Percentiles rank a stretch among this genome's conserved stretches.
Evolutionary conservation across 129 eudicot species (phyloP).

Genomic region (Smallanthus sonchifolius): DNA sequence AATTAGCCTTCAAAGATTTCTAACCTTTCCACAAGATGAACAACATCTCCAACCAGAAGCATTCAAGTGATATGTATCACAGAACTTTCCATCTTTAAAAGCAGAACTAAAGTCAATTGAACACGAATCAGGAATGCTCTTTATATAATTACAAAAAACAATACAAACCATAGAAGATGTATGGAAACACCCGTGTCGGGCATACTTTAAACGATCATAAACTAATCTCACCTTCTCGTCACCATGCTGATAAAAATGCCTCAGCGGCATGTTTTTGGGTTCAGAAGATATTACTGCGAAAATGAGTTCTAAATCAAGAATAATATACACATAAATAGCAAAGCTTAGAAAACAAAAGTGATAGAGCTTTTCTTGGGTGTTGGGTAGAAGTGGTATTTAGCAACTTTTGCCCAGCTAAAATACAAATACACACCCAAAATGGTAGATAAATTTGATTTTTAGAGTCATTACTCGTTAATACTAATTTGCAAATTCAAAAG

Average conservation of each 20-base stretch:
- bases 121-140: too few relatives aligned
- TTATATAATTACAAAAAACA: too few relatives aligned
- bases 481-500: neutral
- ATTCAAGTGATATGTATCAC: too few relatives aligned
- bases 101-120: too few relatives aligned
- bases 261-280: constrained; percentile 58
- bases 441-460: neutral
- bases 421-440: neutral
- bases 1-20: too few relatives aligned
- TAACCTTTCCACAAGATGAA: too few relatives aligned
- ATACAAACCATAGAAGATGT: too few relatives aligned
- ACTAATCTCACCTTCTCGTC: constrained; percentile 68
- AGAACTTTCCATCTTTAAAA: too few relatives aligned
- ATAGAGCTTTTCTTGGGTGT: neutral
- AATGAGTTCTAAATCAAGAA: neutral
- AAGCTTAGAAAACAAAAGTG: neutral
- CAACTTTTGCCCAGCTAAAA: neutral
- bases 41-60: too few relatives aligned
- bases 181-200: too few relatives aligned
- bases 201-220: too few relatives aligned
- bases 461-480: neutral
- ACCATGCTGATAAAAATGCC: constrained; percentile 65
- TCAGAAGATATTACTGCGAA: constrained; percentile 64
- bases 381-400: neutral
- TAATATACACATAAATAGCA: neutral